Evolutionary conservation across 2,329 filamentous ascomycete species (phyloP).

Genomic region (Phyllosticta paracitricarpa): DNA sequence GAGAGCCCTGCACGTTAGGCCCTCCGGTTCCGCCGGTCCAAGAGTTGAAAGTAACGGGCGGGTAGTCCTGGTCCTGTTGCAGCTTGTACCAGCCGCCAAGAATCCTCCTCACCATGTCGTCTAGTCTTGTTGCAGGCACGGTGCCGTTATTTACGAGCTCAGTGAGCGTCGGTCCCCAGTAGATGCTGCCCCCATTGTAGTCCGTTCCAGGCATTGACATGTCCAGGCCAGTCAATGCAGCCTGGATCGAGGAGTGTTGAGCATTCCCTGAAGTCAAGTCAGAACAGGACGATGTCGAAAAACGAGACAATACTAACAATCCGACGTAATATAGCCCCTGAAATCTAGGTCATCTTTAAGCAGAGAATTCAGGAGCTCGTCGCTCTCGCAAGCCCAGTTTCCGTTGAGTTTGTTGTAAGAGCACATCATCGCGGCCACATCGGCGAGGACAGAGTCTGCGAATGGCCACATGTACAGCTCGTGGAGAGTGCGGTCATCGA

Average conservation of each 20-base stretch:
- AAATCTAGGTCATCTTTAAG: conserved; percentile 45
- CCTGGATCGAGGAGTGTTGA: conserved; percentile 35
- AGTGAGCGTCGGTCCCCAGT: conserved; percentile 47
- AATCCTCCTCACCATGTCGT: conserved; percentile 36
- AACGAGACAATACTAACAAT: conserved; percentile 26
- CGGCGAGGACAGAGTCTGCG: conserved; percentile 49
- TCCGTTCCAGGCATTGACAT: conserved; percentile 49
- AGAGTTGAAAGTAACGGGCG: conserved; percentile 35
- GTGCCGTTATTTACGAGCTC: conserved; percentile 42
- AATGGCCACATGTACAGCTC: conserved; percentile 60
- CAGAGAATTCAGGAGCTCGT: conserved; percentile 38
- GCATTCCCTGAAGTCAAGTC: conserved; percentile 22
- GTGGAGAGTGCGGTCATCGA: conserved; percentile 56
- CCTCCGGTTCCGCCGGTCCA: conserved; percentile 19
- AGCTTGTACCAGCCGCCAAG: conserved; percentile 41
- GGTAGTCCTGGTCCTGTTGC: conserved; percentile 37
- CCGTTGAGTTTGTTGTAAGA: conserved; percentile 36
- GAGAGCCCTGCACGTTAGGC: conserved; percentile 30
- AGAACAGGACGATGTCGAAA: background rate
- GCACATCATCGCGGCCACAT: conserved; percentile 53
- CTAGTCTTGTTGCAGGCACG: conserved; percentile 27
- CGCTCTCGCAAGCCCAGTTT: conserved; percentile 42
- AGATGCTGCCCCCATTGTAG: conserved; percentile 29
- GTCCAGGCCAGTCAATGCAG: conserved; percentile 38
- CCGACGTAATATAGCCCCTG: conserved; percentile 36